Evolutionary conservation across 345 rosid genomes (phyloP), one percentile per base, ranked within the genome.

Genomic region (Pugionium cornutum): DNA sequence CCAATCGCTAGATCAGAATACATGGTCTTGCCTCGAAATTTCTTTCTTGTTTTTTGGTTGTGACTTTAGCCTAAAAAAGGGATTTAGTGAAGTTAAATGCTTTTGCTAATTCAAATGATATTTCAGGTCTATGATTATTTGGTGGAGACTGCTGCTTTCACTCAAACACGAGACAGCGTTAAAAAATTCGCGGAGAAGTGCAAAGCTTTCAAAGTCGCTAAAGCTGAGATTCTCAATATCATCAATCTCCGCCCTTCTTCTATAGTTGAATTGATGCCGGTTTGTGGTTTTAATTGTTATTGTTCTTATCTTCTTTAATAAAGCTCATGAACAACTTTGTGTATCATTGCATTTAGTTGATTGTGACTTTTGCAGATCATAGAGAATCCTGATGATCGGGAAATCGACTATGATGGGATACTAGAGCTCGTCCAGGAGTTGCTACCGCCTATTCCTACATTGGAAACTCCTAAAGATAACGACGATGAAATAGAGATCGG

Each of bases 171-270:
- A 74, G 91, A 86, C 72, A 74, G 40, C 1, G 71, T 94, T 30
- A 58, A 58, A 29, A 78, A 67, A 64, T 84, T 88, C 60, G 29
- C 81, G 28, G 82, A 79, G 4, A 84, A 80, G 76, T 76, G 83
- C 68, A 83, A 82, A 73, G 79, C 58, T 45, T 88, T 69, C 66
- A 72, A 80, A 48, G 80, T 94, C 35, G 85, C 97, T 0, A 86
- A 90, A 80, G 89, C 92, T 43, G 96, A 90, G 86, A 63, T 82
- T 45, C 90, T 90, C 70, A 86, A 80, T 65, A 83, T 90, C 67
- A 75, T 86, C 75, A 84, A 90, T 65, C 54, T 81, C 30, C 70
- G 82, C 32, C 95, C 97, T 42, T 54, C 81, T 63, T 60, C 78
- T 54, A 52, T 70, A 3, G 92, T 83, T 45, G 96, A 82, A 45